phyloP scores from a whole-genome alignment of 306 rosid genomes.

The Trifolium pratense region DNA sequence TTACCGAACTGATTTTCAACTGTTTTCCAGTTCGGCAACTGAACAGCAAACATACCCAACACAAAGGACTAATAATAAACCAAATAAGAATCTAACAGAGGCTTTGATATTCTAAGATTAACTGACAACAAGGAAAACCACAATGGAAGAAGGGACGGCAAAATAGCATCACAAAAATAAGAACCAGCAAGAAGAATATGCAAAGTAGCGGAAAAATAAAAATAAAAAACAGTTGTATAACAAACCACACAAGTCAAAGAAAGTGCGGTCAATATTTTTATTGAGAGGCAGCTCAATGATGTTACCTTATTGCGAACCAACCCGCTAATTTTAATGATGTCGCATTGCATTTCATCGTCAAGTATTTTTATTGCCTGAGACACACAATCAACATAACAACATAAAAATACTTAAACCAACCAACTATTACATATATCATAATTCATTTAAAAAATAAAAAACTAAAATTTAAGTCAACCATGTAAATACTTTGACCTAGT shows the following conservation, averaged over 20 bases:
- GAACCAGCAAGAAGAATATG: not conserved
- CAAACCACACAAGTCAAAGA: not conserved
- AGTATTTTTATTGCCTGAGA: slow-evolving; percentile 81
- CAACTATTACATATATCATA: slow-evolving; percentile 7
- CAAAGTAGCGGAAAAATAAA: not conserved
- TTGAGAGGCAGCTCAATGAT: not conserved
- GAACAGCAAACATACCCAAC: not conserved
- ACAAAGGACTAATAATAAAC: not conserved
- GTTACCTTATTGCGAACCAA: slow-evolving; percentile 80
- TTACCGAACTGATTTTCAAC: not conserved
- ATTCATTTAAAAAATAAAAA: not conserved
- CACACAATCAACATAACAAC: not conserved
- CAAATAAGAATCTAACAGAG: not conserved
- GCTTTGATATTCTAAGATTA: not conserved
- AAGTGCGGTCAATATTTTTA: not conserved
- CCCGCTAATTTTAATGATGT: slow-evolving; percentile 78
- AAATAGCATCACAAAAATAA: not conserved
- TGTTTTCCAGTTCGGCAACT: not conserved
- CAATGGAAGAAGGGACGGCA: not conserved
- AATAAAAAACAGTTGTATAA: not conserved
- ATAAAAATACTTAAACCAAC: slow-evolving; percentile 16
- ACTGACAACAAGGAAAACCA: not conserved
- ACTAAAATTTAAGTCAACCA: not conserved
- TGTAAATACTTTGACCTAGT: not conserved
- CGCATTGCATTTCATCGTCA: slow-evolving; percentile 85